These are phyloP conservation scores for Lachancea sp. DNA, from an alignment of 805 yeast species.

Conservation along the genomic window DNA sequence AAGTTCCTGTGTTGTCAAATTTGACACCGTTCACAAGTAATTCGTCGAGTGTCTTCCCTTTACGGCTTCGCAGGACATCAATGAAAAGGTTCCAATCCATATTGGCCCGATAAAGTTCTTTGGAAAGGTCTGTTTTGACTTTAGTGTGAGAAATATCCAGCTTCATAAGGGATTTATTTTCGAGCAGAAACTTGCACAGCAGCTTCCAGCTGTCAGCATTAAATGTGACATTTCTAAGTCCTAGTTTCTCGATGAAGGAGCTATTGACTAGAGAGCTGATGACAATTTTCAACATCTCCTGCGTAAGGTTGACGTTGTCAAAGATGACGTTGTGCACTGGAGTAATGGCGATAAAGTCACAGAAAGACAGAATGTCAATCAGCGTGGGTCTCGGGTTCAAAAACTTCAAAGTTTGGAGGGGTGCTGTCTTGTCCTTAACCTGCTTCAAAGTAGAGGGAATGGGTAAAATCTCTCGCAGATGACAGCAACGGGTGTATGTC, in stretches of 20 bases:
- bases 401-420: conserved; percentile 63
- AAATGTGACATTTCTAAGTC: conserved; percentile 72
- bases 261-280: conserved; percentile 64
- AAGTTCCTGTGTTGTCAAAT: conserved; percentile 43
- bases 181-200: conserved; percentile 66
- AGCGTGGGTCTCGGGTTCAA: conserved; percentile 85
- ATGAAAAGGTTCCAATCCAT: conserved; percentile 80
- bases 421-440: conserved; percentile 69
- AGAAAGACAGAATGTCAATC: conserved; percentile 79
- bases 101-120: conserved; percentile 49
- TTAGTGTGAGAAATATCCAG: conserved; percentile 67
- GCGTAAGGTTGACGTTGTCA: conserved; percentile 70
- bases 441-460: conserved; percentile 85
- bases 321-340: conserved; percentile 70
- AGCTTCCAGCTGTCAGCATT: conserved; percentile 70
- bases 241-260: conserved; percentile 59
- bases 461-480: conserved; percentile 83
- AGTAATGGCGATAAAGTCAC: conserved; percentile 81
- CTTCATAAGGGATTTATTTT: conserved; percentile 50
- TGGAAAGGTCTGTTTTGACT: conserved; percentile 32
- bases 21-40: conserved; percentile 73
- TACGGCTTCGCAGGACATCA: conserved; percentile 59
- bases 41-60: conserved; percentile 62
- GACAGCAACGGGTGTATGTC: conserved; percentile 88
- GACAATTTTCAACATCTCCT: conserved; percentile 71